Conservation (phyloP, 2,329 filamentous ascomycete species). For the Scortechinia acanthostroma region DNA sequence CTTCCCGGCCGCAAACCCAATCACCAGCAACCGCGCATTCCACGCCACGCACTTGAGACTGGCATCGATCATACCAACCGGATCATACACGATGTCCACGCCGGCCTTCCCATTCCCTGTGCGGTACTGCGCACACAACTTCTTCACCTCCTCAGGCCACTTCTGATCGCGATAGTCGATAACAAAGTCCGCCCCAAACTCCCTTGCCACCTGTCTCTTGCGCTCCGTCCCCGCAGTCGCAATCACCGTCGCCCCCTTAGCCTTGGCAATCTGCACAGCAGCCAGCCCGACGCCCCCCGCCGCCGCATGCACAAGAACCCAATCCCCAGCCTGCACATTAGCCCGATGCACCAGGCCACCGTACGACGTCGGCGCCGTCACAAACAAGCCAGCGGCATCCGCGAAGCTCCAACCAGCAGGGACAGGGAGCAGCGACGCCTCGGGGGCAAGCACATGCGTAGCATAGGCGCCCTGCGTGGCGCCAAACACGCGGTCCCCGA, state of each 20-base stretch:
- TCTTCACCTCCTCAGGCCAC: constrained; percentile 67
- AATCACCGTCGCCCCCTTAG: constrained; percentile 83
- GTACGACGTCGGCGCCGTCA: constrained; percentile 87
- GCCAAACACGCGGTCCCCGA: constrained; percentile 80
- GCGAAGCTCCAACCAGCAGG: constrained; percentile 76
- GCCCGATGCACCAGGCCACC: constrained; percentile 75
- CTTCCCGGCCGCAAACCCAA: constrained; percentile 78
- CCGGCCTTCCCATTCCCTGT: constrained; percentile 23
- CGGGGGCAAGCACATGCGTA: constrained; percentile 62
- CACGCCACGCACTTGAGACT: constrained; percentile 87
- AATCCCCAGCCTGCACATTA: constrained; percentile 71
- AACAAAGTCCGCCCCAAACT: constrained; percentile 78
- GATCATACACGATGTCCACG: constrained; percentile 92
- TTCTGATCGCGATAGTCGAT: constrained; percentile 66
- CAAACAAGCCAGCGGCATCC: constrained; percentile 81
- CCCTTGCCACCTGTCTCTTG: constrained; percentile 72
- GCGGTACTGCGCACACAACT: constrained; percentile 63
- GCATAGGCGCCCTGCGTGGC: constrained; percentile 81
- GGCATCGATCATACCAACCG: constrained; percentile 80
- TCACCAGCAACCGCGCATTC: constrained; percentile 81
- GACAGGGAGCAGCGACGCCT: constrained; percentile 64
- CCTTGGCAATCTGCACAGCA: constrained; percentile 90
- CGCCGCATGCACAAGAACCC: constrained; percentile 83
- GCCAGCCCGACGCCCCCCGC: constrained; percentile 87
- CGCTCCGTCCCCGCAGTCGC: constrained; percentile 77